Conservation (phyloP, 2,329 filamentous ascomycete genomes). For the Aureobasidium sp. region DNA sequence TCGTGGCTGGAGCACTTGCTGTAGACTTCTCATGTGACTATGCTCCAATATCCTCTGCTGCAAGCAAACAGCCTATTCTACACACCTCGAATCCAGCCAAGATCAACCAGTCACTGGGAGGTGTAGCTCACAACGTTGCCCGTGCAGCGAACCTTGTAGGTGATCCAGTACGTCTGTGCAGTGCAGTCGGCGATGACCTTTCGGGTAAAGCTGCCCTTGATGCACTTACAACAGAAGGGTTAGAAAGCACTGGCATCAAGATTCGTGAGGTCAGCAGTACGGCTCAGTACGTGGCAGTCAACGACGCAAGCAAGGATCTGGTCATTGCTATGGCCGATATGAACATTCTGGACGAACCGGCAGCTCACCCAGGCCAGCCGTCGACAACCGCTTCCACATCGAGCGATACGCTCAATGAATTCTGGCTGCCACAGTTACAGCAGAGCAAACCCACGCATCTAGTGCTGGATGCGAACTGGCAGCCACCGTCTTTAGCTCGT, state of each 20-base stretch:
- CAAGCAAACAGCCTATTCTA: slow-evolving; percentile 40
- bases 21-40: slow-evolving; percentile 84
- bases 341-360: slow-evolving; percentile 56
- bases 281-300: slow-evolving; percentile 86
- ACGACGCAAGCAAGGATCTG: slow-evolving; percentile 73
- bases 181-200: slow-evolving; percentile 69
- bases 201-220: slow-evolving; percentile 66
- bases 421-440: slow-evolving; percentile 54
- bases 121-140: slow-evolving; percentile 88
- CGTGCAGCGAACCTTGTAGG: slow-evolving; percentile 67
- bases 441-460: slow-evolving; percentile 60
- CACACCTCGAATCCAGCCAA: slow-evolving; percentile 80
- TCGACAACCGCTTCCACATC: slow-evolving; percentile 28
- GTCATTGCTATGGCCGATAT: slow-evolving; percentile 95
- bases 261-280: slow-evolving; percentile 53
- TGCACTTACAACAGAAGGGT: slow-evolving; percentile 54
- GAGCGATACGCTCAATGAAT: slow-evolving; percentile 41
- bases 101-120: slow-evolving; percentile 77
- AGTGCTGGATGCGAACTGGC: slow-evolving; percentile 85
- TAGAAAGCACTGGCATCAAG: slow-evolving; percentile 57
- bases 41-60: slow-evolving; percentile 36
- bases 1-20: slow-evolving; percentile 85
- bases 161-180: slow-evolving; percentile 63
- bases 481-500: slow-evolving; percentile 51
- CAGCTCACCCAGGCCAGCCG: not conserved